Conservation (phyloP, 2,329 filamentous ascomycete species). For the Fusarium sp. region DNA sequence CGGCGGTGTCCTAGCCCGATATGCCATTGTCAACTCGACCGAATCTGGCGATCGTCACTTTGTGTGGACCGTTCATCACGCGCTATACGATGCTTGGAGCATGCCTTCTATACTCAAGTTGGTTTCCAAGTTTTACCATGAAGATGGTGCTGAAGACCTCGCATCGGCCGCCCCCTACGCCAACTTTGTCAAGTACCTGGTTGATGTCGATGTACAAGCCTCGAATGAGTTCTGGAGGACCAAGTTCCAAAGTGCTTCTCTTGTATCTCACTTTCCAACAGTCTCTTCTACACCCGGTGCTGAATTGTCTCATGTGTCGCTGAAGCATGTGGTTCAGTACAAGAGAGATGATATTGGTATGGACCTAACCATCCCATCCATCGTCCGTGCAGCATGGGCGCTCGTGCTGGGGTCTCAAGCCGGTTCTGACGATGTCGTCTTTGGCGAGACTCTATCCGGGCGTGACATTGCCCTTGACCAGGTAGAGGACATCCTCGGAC, state of each 20-base stretch:
- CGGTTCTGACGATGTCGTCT: conserved; percentile 30
- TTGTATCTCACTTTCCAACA: conserved; percentile 20
- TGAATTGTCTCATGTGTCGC: background rate
- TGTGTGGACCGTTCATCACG: conserved; percentile 34
- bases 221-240: conserved; percentile 28
- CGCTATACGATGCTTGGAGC: conserved; percentile 40
- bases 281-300: background rate
- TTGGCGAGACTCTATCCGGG: conserved; percentile 29
- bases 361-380: conserved; percentile 20
- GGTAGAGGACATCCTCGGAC: conserved; percentile 27
- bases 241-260: conserved; percentile 1
- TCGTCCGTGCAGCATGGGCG: conserved; percentile 32
- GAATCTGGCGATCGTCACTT: conserved; percentile 12
- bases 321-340: conserved; percentile 5
- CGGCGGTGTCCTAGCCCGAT: conserved; percentile 21
- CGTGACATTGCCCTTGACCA: conserved; percentile 21
- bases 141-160: background rate
- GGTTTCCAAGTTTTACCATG: conserved; percentile 14
- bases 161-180: background rate
- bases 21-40: conserved; percentile 6
- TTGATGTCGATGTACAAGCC: conserved; percentile 2
- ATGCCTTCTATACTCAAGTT: conserved; percentile 30
- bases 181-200: conserved; percentile 32
- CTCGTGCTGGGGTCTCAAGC: conserved; percentile 15
- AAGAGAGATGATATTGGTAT: background rate